Conservation (phyloP, 75 land plant genomes). For the Pinus albicaulis region DNA sequence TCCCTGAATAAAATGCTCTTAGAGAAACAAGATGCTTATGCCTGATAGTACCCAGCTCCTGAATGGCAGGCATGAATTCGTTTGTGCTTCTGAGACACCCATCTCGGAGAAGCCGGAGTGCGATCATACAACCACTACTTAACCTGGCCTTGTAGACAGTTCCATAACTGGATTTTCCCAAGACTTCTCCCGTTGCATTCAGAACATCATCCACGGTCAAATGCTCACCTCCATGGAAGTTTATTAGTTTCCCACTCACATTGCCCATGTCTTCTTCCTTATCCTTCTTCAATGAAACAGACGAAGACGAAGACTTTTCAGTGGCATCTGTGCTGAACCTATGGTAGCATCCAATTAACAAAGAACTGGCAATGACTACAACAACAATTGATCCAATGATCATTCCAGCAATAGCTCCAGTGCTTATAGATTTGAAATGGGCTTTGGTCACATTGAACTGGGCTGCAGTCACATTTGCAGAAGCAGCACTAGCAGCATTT, state of each 20-base stretch:
- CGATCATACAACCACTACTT: slow-evolving; percentile 24
- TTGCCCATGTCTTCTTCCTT: slow-evolving; percentile 12
- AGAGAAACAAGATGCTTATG: slow-evolving; percentile 26
- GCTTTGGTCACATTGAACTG: neutral
- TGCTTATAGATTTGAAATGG: neutral
- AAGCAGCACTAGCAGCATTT: neutral
- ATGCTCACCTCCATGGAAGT: slow-evolving; percentile 35
- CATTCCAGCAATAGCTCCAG: slow-evolving; percentile 18
- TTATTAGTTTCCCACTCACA: slow-evolving; percentile 25
- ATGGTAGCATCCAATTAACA: slow-evolving; percentile 13
- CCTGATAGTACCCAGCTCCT: slow-evolving; percentile 26
- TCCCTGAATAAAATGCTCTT: slow-evolving; percentile 27
- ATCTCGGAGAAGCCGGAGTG: slow-evolving; percentile 31
- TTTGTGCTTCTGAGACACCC: slow-evolving; percentile 22
- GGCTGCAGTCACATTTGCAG: slow-evolving; percentile 4
- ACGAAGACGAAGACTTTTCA: slow-evolving; percentile 11
- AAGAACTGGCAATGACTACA: slow-evolving; percentile 8
- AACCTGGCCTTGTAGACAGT: slow-evolving; percentile 38
- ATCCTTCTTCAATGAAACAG: slow-evolving; percentile 22
- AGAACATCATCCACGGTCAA: slow-evolving; percentile 34
- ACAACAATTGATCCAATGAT: slow-evolving; percentile 13
- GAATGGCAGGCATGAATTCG: slow-evolving; percentile 19
- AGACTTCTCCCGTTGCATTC: slow-evolving; percentile 39
- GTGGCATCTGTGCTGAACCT: slow-evolving; percentile 7
- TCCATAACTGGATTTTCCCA: slow-evolving; percentile 31